Base-by-base conservation (phyloP, 495 filamentous ascomycete species). In the Barbatosphaeria neglecta region DNA sequence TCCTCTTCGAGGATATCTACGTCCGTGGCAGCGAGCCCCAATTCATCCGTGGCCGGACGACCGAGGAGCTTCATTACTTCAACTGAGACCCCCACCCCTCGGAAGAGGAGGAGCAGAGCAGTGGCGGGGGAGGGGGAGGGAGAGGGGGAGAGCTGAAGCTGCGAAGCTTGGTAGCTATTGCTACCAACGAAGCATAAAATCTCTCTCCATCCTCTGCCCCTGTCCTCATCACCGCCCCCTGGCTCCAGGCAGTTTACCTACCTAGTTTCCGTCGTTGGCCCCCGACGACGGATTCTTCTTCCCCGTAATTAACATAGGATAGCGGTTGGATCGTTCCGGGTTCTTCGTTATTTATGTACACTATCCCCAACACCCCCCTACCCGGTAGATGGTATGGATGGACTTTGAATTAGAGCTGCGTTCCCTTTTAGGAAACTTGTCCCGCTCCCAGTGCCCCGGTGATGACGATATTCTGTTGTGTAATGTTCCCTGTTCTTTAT, bases 1-100 rank as follows among this genome's bases (percentile, higher is more conserved):
- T 85, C 50, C 72, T 98, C 52, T 98, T 76, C 64, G 90, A 97
- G 82, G 93, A 97, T 64, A 93, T 96, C 64, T 98, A 97, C 69
- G 93, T 95, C 53, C 72, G 76, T 50, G 92, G 92, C 39, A 80
- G 77, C 54, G 93, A 98, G 77, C 92, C 93, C 45, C 69, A 77
- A 56, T 97, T 86, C 71, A 77, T 96, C 76, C 79, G 90, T 53
- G 92, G 92, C 48, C 76, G 92, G 49, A 89, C 82, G 43, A 76
- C 84, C 48, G 92, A 98, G 64, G 92, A 98, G 81, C 88, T 83
- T 67, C 90, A 81, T 69, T 95, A 95, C 75, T 95, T 68, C 53
- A 50, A 46, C 31, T 35, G 13, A 35, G 31, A 9, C 24, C 4
- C 37, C 24, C n/a, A n/a, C n/a, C n/a, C n/a, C n/a, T n/a, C n/a